Evolutionary conservation across 1,284 basidiomycete genomes (phyloP).

Genomic region (Ustilago cynodontis): DNA sequence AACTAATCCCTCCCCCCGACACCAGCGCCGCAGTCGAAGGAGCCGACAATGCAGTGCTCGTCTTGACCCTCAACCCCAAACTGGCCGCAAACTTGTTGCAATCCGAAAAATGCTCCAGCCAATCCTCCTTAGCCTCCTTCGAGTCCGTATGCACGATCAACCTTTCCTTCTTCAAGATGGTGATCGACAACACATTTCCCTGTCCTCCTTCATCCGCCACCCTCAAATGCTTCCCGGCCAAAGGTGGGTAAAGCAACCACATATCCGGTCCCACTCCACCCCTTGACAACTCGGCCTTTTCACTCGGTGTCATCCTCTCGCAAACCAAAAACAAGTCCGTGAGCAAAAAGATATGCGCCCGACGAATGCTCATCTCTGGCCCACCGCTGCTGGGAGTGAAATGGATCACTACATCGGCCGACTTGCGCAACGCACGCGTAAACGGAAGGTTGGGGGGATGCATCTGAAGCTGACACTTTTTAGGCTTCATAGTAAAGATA

Average conservation of each 20-base stretch:
- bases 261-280: slow-evolving; percentile 75
- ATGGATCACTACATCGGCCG: slow-evolving; percentile 80
- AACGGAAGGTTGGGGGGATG: slow-evolving; percentile 83
- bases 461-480: slow-evolving; percentile 90
- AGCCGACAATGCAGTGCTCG: slow-evolving; percentile 7
- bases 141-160: slow-evolving; percentile 79
- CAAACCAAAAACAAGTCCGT: slow-evolving; percentile 90
- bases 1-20: slow-evolving; percentile 19
- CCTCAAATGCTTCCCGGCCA: slow-evolving; percentile 89
- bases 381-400: slow-evolving; percentile 78
- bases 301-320: slow-evolving; percentile 62
- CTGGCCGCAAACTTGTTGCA: slow-evolving; percentile 84
- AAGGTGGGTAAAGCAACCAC: slow-evolving; percentile 93
- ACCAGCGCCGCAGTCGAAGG: slow-evolving; percentile 4
- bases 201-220: slow-evolving; percentile 74
- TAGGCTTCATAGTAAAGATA: slow-evolving; percentile 94
- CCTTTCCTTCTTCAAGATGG: slow-evolving; percentile 89
- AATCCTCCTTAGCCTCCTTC: slow-evolving; percentile 76
- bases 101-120: slow-evolving; percentile 82
- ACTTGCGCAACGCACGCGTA: slow-evolving; percentile 81
- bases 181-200: slow-evolving; percentile 80
- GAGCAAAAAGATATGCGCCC: slow-evolving; percentile 88
- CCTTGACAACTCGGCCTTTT: slow-evolving; percentile 42
- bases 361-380: slow-evolving; percentile 76
- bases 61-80: slow-evolving; percentile 62